A percentile compares a stretch with the other conserved stretches of the same genome.
Evolutionary conservation across 306 rosid genomes (phyloP).

Genomic region (Cyclanthera cordifolia): DNA sequence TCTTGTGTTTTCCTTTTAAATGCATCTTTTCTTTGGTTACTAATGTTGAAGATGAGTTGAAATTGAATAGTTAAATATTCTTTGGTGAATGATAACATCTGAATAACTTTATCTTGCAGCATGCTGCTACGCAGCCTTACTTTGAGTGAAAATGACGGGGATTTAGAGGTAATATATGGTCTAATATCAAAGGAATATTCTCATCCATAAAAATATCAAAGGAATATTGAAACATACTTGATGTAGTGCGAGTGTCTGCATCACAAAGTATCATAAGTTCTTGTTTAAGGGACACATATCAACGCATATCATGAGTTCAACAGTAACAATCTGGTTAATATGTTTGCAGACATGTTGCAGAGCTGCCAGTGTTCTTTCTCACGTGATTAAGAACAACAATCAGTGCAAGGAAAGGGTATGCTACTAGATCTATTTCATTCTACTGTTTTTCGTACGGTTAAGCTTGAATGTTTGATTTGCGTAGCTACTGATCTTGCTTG

Average conservation of each 20-base stretch:
- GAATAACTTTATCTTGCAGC: conserved; percentile 41
- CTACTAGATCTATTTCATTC: conserved; percentile 7
- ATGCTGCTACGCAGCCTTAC: conserved; percentile 78
- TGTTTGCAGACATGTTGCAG: conserved; percentile 69
- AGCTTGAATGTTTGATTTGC: neutral
- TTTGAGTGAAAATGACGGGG: conserved; percentile 65
- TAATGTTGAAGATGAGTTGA: neutral
- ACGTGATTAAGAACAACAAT: conserved; percentile 66
- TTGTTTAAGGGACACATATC: neutral
- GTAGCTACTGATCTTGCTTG: neutral
- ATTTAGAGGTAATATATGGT: conserved; percentile 58
- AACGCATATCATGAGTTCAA: neutral
- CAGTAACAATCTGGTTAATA: neutral
- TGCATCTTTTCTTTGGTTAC: neutral
- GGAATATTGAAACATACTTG: neutral
- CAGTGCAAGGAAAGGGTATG: conserved; percentile 93
- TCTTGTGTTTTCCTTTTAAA: neutral
- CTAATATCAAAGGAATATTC: neutral
- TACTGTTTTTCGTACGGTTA: conserved; percentile 7
- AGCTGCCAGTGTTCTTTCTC: conserved; percentile 92
- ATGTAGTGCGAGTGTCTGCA: neutral
- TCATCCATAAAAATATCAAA: too few species aligned
- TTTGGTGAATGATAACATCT: conserved; percentile 14
- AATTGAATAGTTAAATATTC: neutral
- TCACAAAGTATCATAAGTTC: neutral